These are phyloP conservation scores for Calophaca sinica DNA, from an alignment of 306 rosid species.

Conservation along the genomic window DNA sequence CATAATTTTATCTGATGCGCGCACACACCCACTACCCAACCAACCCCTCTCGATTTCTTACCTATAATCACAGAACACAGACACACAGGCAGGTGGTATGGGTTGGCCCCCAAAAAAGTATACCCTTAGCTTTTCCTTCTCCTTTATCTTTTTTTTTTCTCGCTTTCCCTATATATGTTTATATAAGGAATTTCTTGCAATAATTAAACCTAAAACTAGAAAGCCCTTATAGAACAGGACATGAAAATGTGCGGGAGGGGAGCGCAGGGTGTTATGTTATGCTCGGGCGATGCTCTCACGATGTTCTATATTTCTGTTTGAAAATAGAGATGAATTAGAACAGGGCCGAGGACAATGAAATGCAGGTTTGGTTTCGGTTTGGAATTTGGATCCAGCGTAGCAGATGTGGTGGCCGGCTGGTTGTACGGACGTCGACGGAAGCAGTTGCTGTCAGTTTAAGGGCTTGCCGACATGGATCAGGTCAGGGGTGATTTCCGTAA, in stretches of 20 bases:
- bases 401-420: not conserved
- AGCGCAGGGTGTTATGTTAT: not conserved
- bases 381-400: conserved; percentile 1
- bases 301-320: not conserved
- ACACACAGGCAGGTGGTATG: not conserved
- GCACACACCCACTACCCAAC: conserved; percentile 40
- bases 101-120: not conserved
- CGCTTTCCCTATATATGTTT: too few relatives aligned
- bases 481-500: not conserved
- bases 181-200: not conserved
- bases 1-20: conserved; percentile 64
- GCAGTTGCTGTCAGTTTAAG: conserved; percentile 2
- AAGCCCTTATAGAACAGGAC: not conserved
- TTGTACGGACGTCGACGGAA: not conserved
- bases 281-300: too few relatives aligned
- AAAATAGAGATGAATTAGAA: not conserved
- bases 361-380: not conserved
- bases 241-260: not conserved
- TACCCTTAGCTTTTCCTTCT: too few relatives aligned
- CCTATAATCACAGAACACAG: conserved; percentile 23
- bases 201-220: not conserved
- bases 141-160: too few relatives aligned
- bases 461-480: not conserved
- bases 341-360: not conserved
- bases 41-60: conserved; percentile 18